These are phyloP conservation scores for Helenozyma rhizophorensis DNA, from an alignment of 805 yeast species.

Conservation along the genomic window DNA sequence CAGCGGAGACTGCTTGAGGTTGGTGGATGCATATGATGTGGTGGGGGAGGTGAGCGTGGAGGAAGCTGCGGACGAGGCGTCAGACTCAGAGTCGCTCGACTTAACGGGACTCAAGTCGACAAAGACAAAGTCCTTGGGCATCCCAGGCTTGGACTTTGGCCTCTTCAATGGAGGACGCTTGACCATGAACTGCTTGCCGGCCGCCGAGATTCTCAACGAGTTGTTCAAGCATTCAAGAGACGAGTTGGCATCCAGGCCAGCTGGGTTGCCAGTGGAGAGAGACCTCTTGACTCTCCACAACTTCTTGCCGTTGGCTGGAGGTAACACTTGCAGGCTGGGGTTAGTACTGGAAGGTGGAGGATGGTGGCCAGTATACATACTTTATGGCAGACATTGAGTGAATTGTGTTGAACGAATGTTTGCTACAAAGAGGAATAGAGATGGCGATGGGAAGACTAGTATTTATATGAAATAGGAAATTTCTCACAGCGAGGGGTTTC, in stretches of 20 bases:
- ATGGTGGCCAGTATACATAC: conserved; percentile 1
- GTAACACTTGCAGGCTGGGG: conserved; percentile 20
- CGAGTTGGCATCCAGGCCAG: conserved; percentile 14
- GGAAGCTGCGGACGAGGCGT: conserved; percentile 16
- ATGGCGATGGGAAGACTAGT: neutral
- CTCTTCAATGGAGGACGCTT: conserved; percentile 40
- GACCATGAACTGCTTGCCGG: conserved; percentile 29
- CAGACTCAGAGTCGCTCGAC: conserved; percentile 20
- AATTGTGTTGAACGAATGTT: too few relatives aligned
- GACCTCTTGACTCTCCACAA: conserved; percentile 41
- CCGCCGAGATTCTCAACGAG: conserved; percentile 39
- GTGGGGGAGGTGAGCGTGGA: conserved; percentile 10
- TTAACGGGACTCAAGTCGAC: conserved; percentile 43
- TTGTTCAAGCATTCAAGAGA: conserved; percentile 38
- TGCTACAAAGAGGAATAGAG: neutral
- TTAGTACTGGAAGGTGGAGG: neutral
- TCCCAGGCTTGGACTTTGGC: conserved; percentile 42
- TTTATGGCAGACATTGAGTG: neutral
- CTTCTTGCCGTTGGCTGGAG: conserved; percentile 44
- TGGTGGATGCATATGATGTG: conserved; percentile 3
- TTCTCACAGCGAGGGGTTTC: neutral
- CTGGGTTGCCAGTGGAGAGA: conserved; percentile 12
- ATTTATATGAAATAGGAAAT: conserved; percentile 2
- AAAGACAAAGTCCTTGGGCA: conserved; percentile 42
- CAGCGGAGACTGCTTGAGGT: neutral